Base-by-base conservation (phyloP, 208 protist genomes). In the Leishmania gerbilli region DNA sequence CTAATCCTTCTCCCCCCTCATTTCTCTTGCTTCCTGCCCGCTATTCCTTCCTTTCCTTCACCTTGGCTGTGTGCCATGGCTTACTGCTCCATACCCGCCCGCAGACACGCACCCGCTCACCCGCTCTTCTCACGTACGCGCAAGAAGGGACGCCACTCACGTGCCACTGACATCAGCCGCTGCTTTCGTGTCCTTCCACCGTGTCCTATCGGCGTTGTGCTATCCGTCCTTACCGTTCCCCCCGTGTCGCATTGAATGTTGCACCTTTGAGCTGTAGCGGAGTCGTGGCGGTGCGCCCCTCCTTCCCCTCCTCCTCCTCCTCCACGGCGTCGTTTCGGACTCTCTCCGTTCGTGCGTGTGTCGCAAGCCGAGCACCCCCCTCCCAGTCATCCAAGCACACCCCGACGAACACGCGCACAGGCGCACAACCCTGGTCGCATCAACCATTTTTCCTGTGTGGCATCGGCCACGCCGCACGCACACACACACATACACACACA, bases 21-120 rank as follows among this genome's bases (percentile, higher is more conserved):
- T 24, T 71, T 71, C 71, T 86, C 71, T 84, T 81, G 69, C n/a
- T 82, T 88, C 84, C 69, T 53, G 21, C 53, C 21, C 34, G 56
- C 40, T 24, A 78, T 83, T 80, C 31, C 37, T 47, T 71, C 47
- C 40, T 80, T 42, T 65, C 53, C 55, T 78, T 86, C 68, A 71
- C 24, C 53, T 67, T 37, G 7, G 40, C 19, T 40, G 13, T 53
- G 40, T 68, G 64, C 60, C 37, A 74, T 71, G 56, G 27, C 34
- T 49, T 31, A 1, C 27, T 53, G 9, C 42, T 17, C 34, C 42
- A 49, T 71, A 45, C 21, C 19, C 40, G 42, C 67, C 24, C 67
- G 9, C 40, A 7, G 15, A 71, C 15, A 64, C 58, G 58, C 58
- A 27, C 58, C 19, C 3, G 21, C 58, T 31, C 58, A 34, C 7